These are phyloP conservation scores for Eucalyptus grandis DNA, from an alignment of 345 rosid species.

Conservation along the genomic window DNA sequence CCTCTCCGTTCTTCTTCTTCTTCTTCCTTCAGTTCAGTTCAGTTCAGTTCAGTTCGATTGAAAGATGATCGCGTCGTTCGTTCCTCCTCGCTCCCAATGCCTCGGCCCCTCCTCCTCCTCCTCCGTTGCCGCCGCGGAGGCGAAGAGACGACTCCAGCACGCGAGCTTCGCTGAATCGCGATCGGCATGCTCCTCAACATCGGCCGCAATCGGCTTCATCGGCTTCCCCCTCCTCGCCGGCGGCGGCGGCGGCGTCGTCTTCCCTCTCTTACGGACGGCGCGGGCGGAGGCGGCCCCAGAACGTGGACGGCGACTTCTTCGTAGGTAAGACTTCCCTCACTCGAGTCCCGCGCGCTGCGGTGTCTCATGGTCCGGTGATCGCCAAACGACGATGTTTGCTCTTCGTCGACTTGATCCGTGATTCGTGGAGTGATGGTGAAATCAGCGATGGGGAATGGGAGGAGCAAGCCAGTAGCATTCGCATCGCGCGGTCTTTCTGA, in stretches of 20 bases:
- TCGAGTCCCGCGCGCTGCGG: not conserved
- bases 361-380: not conserved
- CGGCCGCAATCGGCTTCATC: not conserved
- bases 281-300: conserved; percentile 23
- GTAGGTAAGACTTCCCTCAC: conserved; percentile 20
- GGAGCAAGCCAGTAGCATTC: not conserved
- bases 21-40: not conserved
- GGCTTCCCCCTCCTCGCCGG: not conserved
- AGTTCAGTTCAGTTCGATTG: not conserved
- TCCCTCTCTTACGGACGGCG: not conserved
- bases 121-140: not conserved
- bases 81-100: not conserved
- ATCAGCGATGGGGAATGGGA: not conserved
- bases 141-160: not conserved
- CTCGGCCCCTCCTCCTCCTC: not conserved
- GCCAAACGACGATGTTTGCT: not conserved
- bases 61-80: not conserved
- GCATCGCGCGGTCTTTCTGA: not conserved
- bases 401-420: not conserved
- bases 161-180: not conserved
- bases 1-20: not conserved
- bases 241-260: not conserved
- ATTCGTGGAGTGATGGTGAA: not conserved
- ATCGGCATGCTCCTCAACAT: too few species aligned
- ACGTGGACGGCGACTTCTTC: conserved; percentile 42